These are phyloP conservation scores for Scedosporium minutisporum DNA, from an alignment of 2,329 filamentous ascomycete species.

Conservation along the genomic window DNA sequence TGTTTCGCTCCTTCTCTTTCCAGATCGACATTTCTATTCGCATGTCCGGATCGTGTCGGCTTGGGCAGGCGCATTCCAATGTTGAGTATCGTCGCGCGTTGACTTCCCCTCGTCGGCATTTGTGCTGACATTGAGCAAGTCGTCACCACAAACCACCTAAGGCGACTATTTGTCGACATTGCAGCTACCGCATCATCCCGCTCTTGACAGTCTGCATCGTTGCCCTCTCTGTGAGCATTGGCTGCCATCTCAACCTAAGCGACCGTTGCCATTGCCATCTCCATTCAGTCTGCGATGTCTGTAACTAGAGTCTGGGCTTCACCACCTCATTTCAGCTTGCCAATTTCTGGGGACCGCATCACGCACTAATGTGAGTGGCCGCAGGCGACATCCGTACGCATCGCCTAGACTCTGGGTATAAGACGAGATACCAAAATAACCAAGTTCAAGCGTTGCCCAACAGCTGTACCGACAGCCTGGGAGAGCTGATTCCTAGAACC, in stretches of 20 bases:
- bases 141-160: too few relatives aligned
- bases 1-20: too few relatives aligned
- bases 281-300: not conserved
- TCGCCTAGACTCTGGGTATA: too few relatives aligned
- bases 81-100: not conserved
- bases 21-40: too few relatives aligned
- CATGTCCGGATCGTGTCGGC: not conserved
- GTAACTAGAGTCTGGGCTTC: not conserved
- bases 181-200: too few relatives aligned
- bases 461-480: not conserved
- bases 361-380: not conserved
- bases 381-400: not conserved
- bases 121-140: too few relatives aligned
- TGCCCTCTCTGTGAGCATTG: not conserved
- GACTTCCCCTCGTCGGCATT: too few relatives aligned
- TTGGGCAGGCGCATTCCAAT: not conserved
- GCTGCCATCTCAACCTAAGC: not conserved
- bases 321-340: not conserved
- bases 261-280: not conserved
- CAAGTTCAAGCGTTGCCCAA: not conserved
- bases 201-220: too few relatives aligned
- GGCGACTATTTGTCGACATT: too few relatives aligned
- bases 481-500: not conserved
- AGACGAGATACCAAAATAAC: not conserved
- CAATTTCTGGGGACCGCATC: not conserved